Conservation (phyloP, 2,329 filamentous ascomycete genomes). For the Beauveria medogensis region DNA sequence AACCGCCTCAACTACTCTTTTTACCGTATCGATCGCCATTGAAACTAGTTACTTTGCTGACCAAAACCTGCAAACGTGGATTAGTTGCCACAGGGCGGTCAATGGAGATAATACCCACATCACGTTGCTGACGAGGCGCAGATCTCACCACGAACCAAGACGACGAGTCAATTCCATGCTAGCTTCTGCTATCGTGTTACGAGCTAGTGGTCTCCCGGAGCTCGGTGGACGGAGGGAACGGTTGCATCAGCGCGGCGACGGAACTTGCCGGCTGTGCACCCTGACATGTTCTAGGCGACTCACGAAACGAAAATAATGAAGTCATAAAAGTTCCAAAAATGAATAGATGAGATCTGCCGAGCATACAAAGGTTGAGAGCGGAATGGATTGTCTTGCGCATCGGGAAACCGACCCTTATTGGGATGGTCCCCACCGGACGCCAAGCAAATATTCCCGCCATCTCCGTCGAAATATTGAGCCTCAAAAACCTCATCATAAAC, state of each 20-base stretch:
- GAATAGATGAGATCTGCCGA: not conserved
- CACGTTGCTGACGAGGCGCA: not conserved
- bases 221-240: not conserved
- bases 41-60: too few species aligned
- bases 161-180: not conserved
- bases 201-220: not conserved
- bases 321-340: not conserved
- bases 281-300: too few species aligned
- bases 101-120: not conserved
- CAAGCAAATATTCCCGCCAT: not conserved
- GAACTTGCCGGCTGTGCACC: too few species aligned
- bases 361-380: not conserved
- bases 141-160: not conserved
- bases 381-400: not conserved
- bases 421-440: not conserved
- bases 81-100: too few species aligned
- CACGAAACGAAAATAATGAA: too few species aligned
- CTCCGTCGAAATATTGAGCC: not conserved
- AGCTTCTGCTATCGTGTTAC: not conserved
- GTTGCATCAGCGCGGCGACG: too few species aligned
- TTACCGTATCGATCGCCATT: too few species aligned
- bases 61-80: too few species aligned
- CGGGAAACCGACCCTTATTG: not conserved
- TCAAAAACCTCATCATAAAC: not conserved
- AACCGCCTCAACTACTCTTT: too few species aligned